Evolutionary conservation across 208 protist genomes (phyloP).

Genomic region (Crithidia expoeki): DNA sequence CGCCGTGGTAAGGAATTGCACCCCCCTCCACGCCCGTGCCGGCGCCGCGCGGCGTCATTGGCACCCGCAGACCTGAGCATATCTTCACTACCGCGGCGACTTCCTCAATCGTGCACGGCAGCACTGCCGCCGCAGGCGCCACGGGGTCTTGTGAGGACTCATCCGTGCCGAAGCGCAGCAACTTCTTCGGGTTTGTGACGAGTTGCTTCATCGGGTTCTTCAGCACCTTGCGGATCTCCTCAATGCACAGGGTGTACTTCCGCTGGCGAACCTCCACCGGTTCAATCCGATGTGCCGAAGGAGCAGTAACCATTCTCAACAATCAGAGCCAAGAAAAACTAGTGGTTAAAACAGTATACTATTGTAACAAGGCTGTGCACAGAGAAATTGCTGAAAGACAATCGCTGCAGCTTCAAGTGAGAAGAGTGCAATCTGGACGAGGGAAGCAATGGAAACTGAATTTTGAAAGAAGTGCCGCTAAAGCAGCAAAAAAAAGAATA

Average conservation of each 20-base stretch:
- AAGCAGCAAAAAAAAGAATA: too few relatives aligned
- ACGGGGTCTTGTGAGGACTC: slow-evolving; percentile 37
- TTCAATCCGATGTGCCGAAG: too few relatives aligned
- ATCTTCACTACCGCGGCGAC: slow-evolving; percentile 37
- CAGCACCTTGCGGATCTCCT: slow-evolving; percentile 30
- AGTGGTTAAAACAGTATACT: too few relatives aligned
- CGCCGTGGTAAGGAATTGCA: slow-evolving; percentile 56
- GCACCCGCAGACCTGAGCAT: slow-evolving; percentile 42
- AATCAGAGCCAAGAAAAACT: too few relatives aligned
- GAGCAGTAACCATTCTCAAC: too few relatives aligned
- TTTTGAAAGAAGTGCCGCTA: too few relatives aligned
- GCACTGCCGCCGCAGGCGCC: slow-evolving; percentile 36
- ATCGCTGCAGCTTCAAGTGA: too few relatives aligned
- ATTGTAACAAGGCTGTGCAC: too few relatives aligned
- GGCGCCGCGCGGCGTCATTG: slow-evolving; percentile 58
- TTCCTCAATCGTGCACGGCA: slow-evolving; percentile 35
- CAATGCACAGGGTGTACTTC: slow-evolving; percentile 42
- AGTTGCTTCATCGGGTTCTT: slow-evolving; percentile 48
- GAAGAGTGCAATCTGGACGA: too few relatives aligned
- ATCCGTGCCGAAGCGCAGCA: slow-evolving; percentile 39
- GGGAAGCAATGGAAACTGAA: too few relatives aligned
- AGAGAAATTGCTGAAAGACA: too few relatives aligned
- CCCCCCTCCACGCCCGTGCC: slow-evolving; percentile 63
- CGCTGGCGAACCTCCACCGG: slow-evolving; percentile 27
- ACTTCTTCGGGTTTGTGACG: slow-evolving; percentile 26